Conservation (phyloP, 805 yeast genomes). For the Pichia membranifaciens region DNA sequence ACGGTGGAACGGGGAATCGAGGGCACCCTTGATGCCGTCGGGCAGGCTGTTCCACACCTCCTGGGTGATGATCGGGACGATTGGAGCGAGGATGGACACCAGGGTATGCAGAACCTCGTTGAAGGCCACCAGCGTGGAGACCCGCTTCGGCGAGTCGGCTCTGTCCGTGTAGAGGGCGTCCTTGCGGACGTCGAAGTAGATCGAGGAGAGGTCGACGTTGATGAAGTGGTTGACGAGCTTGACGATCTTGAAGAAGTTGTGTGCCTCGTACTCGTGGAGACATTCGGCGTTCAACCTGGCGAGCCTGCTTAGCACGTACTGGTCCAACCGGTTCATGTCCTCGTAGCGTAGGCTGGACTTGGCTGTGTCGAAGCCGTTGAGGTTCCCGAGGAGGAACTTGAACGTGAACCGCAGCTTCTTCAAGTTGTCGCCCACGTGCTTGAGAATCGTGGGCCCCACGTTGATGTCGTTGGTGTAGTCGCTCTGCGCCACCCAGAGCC, state of each 20-base stretch:
- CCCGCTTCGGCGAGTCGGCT: slow-evolving; percentile 41
- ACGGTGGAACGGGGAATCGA: slow-evolving; percentile 40
- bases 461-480: slow-evolving; percentile 79
- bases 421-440: slow-evolving; percentile 71
- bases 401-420: slow-evolving; percentile 81
- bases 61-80: slow-evolving; percentile 78
- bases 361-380: slow-evolving; percentile 32
- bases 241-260: slow-evolving; percentile 65
- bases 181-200: slow-evolving; percentile 81
- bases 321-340: slow-evolving; percentile 46
- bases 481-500: slow-evolving; percentile 86
- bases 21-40: slow-evolving; percentile 20
- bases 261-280: slow-evolving; percentile 42
- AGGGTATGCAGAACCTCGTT: slow-evolving; percentile 53
- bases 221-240: slow-evolving; percentile 65
- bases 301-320: slow-evolving; percentile 54
- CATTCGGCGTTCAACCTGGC: slow-evolving; percentile 39
- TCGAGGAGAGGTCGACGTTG: slow-evolving; percentile 69
- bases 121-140: slow-evolving; percentile 61
- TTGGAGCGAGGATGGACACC: slow-evolving; percentile 67
- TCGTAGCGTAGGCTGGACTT: slow-evolving; percentile 33
- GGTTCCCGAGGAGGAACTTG: slow-evolving; percentile 74
- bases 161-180: slow-evolving; percentile 77
- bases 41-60: slow-evolving; percentile 75
- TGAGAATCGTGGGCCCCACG: slow-evolving; percentile 64